Evolutionary conservation across 129 eudicot species (phyloP).

Genomic region (Erigeron canadensis): DNA sequence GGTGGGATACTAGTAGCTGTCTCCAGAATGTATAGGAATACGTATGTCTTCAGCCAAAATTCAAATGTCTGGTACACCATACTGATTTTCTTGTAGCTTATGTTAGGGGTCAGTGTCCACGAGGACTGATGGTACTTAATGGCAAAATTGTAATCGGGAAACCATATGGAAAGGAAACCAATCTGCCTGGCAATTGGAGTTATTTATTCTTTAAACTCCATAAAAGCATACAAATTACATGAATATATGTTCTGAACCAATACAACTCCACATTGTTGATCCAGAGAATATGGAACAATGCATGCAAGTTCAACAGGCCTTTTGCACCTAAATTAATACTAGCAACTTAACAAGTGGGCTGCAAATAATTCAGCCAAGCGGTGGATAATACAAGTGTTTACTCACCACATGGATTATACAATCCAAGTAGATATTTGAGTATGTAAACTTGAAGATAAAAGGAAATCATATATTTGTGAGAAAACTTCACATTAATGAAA

Average conservation of each 20-base stretch:
- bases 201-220: too few species aligned
- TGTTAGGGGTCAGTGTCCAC: neutral
- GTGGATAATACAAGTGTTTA: too few species aligned
- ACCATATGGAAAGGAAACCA: neutral
- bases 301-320: too few species aligned
- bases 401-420: neutral
- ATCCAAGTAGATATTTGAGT: neutral
- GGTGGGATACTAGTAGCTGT: neutral
- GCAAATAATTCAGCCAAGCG: too few species aligned
- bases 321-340: too few species aligned
- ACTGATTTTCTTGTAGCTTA: neutral
- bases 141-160: neutral
- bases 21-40: neutral
- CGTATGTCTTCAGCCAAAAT: neutral
- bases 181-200: neutral
- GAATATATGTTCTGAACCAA: too few species aligned
- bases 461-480: neutral
- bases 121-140: neutral
- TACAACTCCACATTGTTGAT: too few species aligned
- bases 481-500: constrained; percentile 13
- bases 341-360: too few species aligned
- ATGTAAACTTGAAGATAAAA: neutral
- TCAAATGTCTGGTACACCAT: neutral
- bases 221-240: too few species aligned
- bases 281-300: too few species aligned